phyloP scores from a whole-genome alignment of 2,329 filamentous ascomycete genomes.

The Ophiocordyceps sinensis region DNA sequence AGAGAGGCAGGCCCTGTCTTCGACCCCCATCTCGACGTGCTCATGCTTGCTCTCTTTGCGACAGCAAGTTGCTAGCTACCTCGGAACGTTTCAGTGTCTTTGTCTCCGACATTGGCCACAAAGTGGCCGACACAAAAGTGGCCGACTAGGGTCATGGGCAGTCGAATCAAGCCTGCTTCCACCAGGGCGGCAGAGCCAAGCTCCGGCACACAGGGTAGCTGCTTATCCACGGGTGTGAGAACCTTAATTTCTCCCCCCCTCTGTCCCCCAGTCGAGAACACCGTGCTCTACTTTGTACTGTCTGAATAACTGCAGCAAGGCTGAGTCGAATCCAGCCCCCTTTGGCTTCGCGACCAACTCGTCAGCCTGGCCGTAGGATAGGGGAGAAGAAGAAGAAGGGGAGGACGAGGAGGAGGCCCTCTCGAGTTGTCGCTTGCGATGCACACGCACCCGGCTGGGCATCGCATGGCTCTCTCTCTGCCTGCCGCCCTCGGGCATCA shows the following conservation, averaged over 20 bases:
- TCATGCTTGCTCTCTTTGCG: background rate
- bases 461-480: background rate
- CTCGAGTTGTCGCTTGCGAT: background rate
- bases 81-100: background rate
- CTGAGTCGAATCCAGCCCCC: background rate
- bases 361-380: background rate
- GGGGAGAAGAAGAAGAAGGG: background rate
- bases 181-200: background rate
- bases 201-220: background rate
- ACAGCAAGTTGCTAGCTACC: background rate
- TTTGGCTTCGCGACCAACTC: background rate
- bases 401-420: background rate
- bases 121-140: too few species aligned
- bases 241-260: conserved; percentile 12
- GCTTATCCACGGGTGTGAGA: conserved; percentile 8
- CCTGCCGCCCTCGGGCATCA: background rate
- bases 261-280: background rate
- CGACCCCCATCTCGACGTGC: background rate
- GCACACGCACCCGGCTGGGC: background rate
- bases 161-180: background rate
- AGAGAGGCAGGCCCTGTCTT: background rate
- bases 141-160: background rate
- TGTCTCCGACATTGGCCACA: background rate
- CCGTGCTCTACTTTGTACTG: background rate
- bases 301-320: background rate